phyloP scores from a whole-genome alignment of 2,329 filamentous ascomycete genomes.

The Sporothrix phasma region DNA sequence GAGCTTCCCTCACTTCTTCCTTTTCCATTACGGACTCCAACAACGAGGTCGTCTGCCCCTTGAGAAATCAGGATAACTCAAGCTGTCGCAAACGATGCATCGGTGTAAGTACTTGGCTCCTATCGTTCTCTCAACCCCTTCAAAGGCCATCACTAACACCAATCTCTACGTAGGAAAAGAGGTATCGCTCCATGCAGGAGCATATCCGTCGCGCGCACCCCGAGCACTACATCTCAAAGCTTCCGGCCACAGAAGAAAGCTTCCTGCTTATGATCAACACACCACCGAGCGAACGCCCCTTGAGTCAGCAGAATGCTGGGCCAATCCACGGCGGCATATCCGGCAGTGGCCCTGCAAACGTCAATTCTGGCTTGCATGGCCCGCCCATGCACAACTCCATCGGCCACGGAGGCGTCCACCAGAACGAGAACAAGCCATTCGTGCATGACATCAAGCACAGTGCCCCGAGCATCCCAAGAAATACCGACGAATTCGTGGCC shows the following conservation, averaged over 20 bases:
- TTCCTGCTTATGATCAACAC: conserved; percentile 94
- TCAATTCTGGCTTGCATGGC: conserved; percentile 1
- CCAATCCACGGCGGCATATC: conserved; percentile 20
- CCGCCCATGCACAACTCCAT: conserved; percentile 5
- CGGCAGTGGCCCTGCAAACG: background rate
- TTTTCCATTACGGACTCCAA: conserved; percentile 87
- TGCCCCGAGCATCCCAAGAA: conserved; percentile 58
- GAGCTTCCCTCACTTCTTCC: conserved; percentile 75
- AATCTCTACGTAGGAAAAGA: conserved; percentile 26
- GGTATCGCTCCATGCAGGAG: conserved; percentile 97
- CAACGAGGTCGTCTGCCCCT: conserved; percentile 93
- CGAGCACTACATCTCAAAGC: conserved; percentile 94
- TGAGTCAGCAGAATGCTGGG: conserved; percentile 27
- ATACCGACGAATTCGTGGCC: conserved; percentile 58
- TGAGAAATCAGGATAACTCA: conserved; percentile 92
- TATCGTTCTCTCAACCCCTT: conserved; percentile 27
- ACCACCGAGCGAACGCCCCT: conserved; percentile 46
- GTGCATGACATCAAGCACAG: conserved; percentile 54
- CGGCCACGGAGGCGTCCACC: conserved; percentile 17
- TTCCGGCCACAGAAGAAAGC: conserved; percentile 95
- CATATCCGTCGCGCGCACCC: conserved; percentile 96
- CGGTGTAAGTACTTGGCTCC: conserved; percentile 61
- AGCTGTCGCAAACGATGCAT: conserved; percentile 96
- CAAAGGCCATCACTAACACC: background rate
- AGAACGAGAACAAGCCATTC: conserved; percentile 36